Evolutionary conservation across 2,329 filamentous ascomycete genomes (phyloP).

Genomic region (Aspergillus proliferans): DNA sequence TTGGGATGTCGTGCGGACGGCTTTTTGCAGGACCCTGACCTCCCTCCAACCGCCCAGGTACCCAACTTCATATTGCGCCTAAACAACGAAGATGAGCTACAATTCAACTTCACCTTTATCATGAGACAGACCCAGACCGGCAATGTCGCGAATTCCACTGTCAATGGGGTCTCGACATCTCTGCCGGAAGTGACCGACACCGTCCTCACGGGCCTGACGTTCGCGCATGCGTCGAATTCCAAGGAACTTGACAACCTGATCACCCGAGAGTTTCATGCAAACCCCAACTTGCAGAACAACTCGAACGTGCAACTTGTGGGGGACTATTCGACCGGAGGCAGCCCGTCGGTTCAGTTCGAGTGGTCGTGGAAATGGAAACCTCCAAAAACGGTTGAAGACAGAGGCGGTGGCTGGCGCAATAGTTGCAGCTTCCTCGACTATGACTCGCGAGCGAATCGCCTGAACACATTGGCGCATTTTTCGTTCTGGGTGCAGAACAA

Average conservation of each 20-base stretch:
- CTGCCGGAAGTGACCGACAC: conserved; percentile 57
- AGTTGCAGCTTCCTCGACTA: conserved; percentile 98
- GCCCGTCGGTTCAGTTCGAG: conserved; percentile 75
- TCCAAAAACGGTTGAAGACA: conserved; percentile 73
- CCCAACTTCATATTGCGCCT: conserved; percentile 82
- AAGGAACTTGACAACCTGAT: conserved; percentile 90
- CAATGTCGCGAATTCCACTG: conserved; percentile 46
- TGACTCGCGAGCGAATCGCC: conserved; percentile 80
- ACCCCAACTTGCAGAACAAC: conserved; percentile 96
- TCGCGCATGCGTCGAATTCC: conserved; percentile 77
- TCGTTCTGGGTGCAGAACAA: conserved; percentile 88
- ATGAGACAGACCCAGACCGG: conserved; percentile 52
- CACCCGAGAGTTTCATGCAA: conserved; percentile 90
- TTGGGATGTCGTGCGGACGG: neutral
- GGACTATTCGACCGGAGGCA: conserved; percentile 80
- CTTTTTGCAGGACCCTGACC: conserved; percentile 66
- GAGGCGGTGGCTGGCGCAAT: conserved; percentile 88
- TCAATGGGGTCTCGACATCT: conserved; percentile 47
- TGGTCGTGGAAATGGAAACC: conserved; percentile 98
- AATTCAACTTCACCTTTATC: conserved; percentile 88
- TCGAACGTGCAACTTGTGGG: conserved; percentile 93
- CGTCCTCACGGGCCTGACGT: conserved; percentile 80
- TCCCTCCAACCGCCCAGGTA: conserved; percentile 34
- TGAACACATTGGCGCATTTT: conserved; percentile 85
- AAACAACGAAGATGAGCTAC: conserved; percentile 82